A percentile compares a stretch with the other conserved stretches of the same genome.
Conservation (phyloP, 176 grass and related monocot species). For the Aechmea fasciata region DNA sequence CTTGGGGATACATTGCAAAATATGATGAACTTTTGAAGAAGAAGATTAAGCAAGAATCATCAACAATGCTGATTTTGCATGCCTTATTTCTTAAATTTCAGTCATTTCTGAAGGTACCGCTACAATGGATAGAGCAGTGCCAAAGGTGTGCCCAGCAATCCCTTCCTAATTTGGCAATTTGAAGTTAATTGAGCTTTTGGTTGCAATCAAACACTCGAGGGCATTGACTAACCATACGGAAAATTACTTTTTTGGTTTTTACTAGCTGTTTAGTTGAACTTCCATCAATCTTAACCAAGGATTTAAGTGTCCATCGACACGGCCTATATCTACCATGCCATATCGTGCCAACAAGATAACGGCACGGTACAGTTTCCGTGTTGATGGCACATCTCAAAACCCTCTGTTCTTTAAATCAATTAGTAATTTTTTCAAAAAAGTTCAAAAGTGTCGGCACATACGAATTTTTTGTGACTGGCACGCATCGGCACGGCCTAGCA, state of each 20-base stretch:
- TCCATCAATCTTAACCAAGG: neutral
- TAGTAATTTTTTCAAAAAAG: too few relatives aligned
- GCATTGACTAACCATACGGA: neutral
- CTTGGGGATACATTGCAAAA: conserved; percentile 43
- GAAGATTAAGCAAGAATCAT: conserved; percentile 43
- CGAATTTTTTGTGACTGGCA: too few relatives aligned
- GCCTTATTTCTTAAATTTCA: conserved; percentile 53
- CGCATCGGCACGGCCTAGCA: too few relatives aligned
- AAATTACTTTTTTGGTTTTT: neutral
- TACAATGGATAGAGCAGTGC: conserved; percentile 41
- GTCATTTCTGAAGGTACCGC: conserved; percentile 35
- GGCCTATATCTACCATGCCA: too few relatives aligned
- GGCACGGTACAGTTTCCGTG: too few relatives aligned
- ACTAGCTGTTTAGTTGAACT: conserved; percentile 4
- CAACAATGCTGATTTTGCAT: conserved; percentile 35
- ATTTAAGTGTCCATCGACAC: too few relatives aligned
- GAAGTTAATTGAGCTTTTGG: neutral
- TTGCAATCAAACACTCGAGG: neutral
- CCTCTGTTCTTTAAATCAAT: too few relatives aligned
- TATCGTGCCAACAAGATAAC: too few relatives aligned
- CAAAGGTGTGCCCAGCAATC: conserved; percentile 32
- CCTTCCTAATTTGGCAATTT: neutral
- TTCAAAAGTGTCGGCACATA: too few relatives aligned
- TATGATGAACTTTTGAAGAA: conserved; percentile 41
- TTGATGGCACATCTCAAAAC: too few relatives aligned